These are phyloP conservation scores for Candida awuae DNA, from an alignment of 805 yeast species.

Conservation along the genomic window DNA sequence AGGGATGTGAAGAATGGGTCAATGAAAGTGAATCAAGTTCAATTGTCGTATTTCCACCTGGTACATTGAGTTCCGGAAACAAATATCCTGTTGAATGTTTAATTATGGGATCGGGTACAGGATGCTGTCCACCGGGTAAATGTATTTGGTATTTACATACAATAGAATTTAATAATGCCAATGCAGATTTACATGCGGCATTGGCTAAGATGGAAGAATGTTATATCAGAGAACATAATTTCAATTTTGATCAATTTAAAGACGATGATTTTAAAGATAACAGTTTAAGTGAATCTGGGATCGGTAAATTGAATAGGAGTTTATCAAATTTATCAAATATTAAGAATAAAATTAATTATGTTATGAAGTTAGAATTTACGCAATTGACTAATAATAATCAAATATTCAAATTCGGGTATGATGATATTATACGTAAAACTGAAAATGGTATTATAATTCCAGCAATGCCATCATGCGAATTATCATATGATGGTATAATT, in stretches of 20 bases:
- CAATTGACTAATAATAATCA: conserved; percentile 46
- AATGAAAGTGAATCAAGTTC: conserved; percentile 77
- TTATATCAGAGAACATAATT: conserved; percentile 69
- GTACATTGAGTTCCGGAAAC: conserved; percentile 60
- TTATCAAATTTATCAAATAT: conserved; percentile 60
- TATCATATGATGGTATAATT: conserved; percentile 85
- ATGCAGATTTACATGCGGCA: conserved; percentile 73
- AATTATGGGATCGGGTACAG: conserved; percentile 81
- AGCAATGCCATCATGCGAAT: conserved; percentile 70
- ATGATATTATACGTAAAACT: conserved; percentile 23
- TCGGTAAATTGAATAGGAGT: conserved; percentile 79
- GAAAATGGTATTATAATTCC: conserved; percentile 41
- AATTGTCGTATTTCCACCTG: conserved; percentile 87
- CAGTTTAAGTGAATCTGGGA: conserved; percentile 21
- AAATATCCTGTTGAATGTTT: conserved; percentile 73
- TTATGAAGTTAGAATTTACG: conserved; percentile 54
- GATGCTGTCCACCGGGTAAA: conserved; percentile 80
- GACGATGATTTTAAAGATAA: conserved; percentile 41
- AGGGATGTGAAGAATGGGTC: conserved; percentile 90
- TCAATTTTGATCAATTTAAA: conserved; percentile 35
- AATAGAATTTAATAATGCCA: conserved; percentile 52
- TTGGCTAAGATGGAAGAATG: conserved; percentile 71
- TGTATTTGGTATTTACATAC: conserved; percentile 87
- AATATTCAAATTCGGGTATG: conserved; percentile 12
- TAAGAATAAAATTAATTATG: conserved; percentile 49